Evolutionary conservation across 2,329 filamentous ascomycete genomes (phyloP).

Genomic region (Penicillium hordei): DNA sequence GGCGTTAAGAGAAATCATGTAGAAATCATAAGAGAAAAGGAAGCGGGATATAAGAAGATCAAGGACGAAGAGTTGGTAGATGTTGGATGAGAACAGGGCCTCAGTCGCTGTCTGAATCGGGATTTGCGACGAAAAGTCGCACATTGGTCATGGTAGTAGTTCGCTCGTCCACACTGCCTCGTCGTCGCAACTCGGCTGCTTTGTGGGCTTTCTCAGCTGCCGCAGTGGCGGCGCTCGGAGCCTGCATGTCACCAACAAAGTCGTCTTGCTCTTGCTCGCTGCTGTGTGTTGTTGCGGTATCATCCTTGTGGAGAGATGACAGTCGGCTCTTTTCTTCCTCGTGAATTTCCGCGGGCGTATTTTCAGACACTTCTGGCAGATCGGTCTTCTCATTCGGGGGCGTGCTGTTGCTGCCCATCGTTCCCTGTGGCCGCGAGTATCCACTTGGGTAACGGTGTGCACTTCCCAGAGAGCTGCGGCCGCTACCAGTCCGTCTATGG

Average conservation of each 20-base stretch:
- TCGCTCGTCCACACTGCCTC: conserved; percentile 51
- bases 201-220: conserved; percentile 43
- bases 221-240: conserved; percentile 41
- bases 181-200: conserved; percentile 46
- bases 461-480: conserved; percentile 57
- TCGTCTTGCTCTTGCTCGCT: conserved; percentile 52
- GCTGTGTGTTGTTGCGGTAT: conserved; percentile 33
- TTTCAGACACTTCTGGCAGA: conserved; percentile 45
- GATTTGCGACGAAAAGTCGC: conserved; percentile 50
- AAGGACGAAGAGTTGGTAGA: conserved; percentile 4
- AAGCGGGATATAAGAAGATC: conserved; percentile 6
- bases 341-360: conserved; percentile 31
- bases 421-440: conserved; percentile 45
- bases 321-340: conserved; percentile 30
- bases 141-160: conserved; percentile 49
- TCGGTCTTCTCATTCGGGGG: conserved; percentile 50
- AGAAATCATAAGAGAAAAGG: conserved; percentile 20
- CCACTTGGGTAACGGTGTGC: conserved; percentile 45
- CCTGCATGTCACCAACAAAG: conserved; percentile 52
- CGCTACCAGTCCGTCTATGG: conserved; percentile 58
- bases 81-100: background rate
- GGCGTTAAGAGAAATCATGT: conserved; percentile 8
- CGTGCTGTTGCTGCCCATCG: conserved; percentile 53
- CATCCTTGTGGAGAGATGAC: conserved; percentile 28
- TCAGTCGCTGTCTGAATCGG: conserved; percentile 46